Evolutionary conservation across 2,329 filamentous ascomycete species (phyloP), one percentile per base, ranked within the genome.

Genomic region (Leptographium flavum): DNA sequence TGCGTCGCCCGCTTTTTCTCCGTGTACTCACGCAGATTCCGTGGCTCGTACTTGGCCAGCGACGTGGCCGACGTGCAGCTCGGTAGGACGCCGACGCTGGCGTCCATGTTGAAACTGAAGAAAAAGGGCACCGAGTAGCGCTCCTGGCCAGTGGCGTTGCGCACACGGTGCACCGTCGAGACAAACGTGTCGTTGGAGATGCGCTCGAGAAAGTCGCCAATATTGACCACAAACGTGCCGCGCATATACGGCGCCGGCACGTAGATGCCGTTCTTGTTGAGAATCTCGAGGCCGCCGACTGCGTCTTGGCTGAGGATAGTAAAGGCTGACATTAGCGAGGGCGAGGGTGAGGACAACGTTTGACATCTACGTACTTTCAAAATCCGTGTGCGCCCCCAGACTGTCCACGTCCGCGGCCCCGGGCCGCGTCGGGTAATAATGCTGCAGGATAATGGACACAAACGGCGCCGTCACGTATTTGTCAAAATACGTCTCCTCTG

Each of bases 311-410:
- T 45, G 10, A 53, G 47, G 14, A 53, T 47, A 2, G 51, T 53
- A 22, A 53, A 52, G 47, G 64, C 51, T 70, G 64, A 71, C 58
- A 48, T 71, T 64, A 28, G 0, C 64, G 68, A 28, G 8, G 19
- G 3, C 13, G 9, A 13, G 19, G 35, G 10, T 22, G 3, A 11
- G 10, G 9, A 40, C 4, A 22, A 22, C n/a, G 21, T n/a, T 8
- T 19, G 25, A 3, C 13, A n/a, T 30, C 7, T 13, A 30, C 46
- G 23, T 45, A 48, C 46, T 45, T 17, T 45, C 46, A 31, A 48
- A 48, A 31, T 48, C 46, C 11, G 46, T 49, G n/a, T 49, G 47
- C 6, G 47, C 47, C n/a, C 47, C 47, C 7, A 46, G 45, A 13
- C 47, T 45, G 19, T 45, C 48, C n/a, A 31, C 42, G 17, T 51